phyloP scores from a whole-genome alignment of 2,329 filamentous ascomycete species.

The Didymella pomorum region DNA sequence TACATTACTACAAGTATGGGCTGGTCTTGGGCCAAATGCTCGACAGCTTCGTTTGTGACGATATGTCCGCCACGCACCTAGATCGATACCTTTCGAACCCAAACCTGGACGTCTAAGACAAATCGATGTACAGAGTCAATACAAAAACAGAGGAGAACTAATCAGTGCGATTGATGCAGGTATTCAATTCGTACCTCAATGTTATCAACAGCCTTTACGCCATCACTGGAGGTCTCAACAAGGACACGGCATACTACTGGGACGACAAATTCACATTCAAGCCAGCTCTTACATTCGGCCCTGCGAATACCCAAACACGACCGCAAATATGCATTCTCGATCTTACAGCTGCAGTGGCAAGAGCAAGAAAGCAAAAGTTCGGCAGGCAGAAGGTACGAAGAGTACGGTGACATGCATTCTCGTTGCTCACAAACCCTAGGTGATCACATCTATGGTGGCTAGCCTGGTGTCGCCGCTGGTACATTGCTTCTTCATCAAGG shows the following conservation, averaged over 20 bases:
- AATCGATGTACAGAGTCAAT: too few species aligned
- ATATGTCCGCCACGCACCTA: too few species aligned
- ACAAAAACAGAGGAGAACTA: neutral
- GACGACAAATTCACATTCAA: too few species aligned
- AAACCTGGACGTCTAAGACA: too few species aligned
- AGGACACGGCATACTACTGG: neutral
- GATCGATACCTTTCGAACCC: too few species aligned
- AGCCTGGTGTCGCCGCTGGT: slow-evolving; percentile 8
- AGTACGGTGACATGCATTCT: neutral
- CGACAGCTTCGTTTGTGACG: too few species aligned
- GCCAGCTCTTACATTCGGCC: too few species aligned
- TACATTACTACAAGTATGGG: too few species aligned
- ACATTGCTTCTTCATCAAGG: slow-evolving; percentile 2
- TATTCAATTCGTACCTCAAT: neutral
- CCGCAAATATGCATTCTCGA: too few species aligned
- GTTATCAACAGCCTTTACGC: neutral
- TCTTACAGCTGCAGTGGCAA: too few species aligned
- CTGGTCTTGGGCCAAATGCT: too few species aligned
- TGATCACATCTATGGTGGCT: neutral
- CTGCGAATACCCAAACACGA: too few species aligned
- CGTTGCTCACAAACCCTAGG: neutral
- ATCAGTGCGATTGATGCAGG: neutral
- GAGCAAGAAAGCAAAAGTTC: neutral
- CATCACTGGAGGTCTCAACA: neutral
- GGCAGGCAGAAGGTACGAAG: neutral